These are phyloP conservation scores for Xylaria curta DNA, from an alignment of 495 filamentous ascomycete species.

Conservation along the genomic window DNA sequence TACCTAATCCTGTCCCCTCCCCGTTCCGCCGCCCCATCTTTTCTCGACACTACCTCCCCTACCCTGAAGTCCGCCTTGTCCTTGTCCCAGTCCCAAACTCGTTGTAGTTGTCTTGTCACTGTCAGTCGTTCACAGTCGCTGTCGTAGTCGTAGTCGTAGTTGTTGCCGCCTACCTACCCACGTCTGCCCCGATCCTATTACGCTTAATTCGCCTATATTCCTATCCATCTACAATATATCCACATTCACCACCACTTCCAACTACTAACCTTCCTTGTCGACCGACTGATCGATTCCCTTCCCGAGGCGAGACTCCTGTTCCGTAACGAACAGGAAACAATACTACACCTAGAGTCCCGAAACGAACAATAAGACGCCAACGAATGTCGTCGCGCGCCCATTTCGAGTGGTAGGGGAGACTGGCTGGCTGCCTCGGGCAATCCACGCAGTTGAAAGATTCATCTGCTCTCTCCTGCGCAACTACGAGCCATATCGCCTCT, in stretches of 20 bases:
- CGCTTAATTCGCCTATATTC: not conserved
- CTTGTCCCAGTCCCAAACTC: not conserved
- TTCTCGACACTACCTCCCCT: constrained; percentile 15
- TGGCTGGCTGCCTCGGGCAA: constrained; percentile 24
- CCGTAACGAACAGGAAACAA: not conserved
- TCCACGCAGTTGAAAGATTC: not conserved
- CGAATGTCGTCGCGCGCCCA: constrained; percentile 24
- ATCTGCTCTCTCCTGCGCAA: not conserved
- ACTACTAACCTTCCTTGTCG: not conserved
- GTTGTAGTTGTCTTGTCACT: not conserved
- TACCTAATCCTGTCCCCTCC: constrained; percentile 13
- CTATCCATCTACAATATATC: not conserved
- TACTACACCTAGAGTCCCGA: not conserved
- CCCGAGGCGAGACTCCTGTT: not conserved
- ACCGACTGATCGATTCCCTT: constrained; percentile 1
- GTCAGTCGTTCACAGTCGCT: not conserved
- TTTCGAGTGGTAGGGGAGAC: constrained; percentile 25
- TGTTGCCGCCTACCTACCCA: not conserved
- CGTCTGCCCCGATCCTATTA: not conserved
- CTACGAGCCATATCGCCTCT: constrained; percentile 1
- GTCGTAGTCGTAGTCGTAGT: not conserved
- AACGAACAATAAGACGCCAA: not conserved
- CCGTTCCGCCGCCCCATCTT: constrained; percentile 26
- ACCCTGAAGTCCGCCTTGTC: constrained; percentile 19
- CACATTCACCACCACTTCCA: not conserved